Evolutionary conservation across 768 basidiomycete genomes (phyloP).

Genomic region (Russula abietina): DNA sequence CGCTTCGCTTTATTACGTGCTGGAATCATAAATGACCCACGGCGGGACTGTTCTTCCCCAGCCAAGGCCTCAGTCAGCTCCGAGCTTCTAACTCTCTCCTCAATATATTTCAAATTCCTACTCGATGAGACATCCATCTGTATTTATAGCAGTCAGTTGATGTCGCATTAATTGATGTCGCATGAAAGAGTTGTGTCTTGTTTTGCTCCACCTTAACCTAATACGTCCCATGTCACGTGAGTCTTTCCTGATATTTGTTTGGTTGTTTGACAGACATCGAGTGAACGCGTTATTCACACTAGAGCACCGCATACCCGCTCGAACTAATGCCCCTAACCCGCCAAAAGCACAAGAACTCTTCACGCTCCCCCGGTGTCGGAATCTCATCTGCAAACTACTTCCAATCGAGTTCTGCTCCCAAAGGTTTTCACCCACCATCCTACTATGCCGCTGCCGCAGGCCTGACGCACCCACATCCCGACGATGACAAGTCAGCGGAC

Average conservation of each 20-base stretch:
- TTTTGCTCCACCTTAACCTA: not conserved
- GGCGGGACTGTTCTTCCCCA: not conserved
- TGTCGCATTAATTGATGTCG: not conserved
- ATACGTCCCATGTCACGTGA: conserved; percentile 8
- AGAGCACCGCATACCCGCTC: not conserved
- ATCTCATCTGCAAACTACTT: conserved; percentile 21
- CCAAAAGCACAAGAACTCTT: conserved; percentile 17
- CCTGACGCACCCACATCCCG: conserved; percentile 18
- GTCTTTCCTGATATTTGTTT: conserved; percentile 16
- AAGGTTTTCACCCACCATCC: conserved; percentile 33
- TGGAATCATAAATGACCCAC: not conserved
- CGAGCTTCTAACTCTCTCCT: not conserved
- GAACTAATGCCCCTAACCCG: conserved; percentile 22
- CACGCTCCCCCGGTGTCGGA: conserved; percentile 23
- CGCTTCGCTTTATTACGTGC: not conserved
- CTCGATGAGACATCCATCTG: not conserved
- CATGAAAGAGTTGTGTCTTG: not conserved
- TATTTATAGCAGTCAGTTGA: not conserved
- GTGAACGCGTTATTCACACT: not conserved
- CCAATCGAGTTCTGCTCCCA: conserved; percentile 21
- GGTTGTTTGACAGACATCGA: conserved; percentile 11
- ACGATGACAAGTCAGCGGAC: conserved; percentile 4
- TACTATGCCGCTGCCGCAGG: conserved; percentile 36
- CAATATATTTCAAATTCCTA: not conserved
- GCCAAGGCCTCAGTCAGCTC: not conserved